phyloP scores from a whole-genome alignment of 192 early-diverging fungal species.

The Coemansia erecta region DNA sequence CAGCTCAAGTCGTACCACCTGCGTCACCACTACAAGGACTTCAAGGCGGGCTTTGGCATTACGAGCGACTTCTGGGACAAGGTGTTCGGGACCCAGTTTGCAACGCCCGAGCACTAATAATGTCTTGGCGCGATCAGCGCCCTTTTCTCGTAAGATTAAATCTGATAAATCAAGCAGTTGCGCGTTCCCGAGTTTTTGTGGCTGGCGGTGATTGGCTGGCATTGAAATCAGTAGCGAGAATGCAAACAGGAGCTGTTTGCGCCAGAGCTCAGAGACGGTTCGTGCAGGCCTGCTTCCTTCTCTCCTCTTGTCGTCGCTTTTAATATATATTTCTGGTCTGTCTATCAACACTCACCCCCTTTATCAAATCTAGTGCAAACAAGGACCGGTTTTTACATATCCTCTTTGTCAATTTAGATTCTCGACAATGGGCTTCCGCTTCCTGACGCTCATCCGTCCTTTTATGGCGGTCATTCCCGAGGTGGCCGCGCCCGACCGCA shows the following conservation, averaged over 20 bases:
- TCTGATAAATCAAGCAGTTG: not conserved
- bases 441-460: conserved; percentile 94
- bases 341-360: not conserved
- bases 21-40: conserved; percentile 94
- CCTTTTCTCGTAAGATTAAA: conserved; percentile 6
- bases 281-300: too few relatives aligned
- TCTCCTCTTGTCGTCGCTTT: too few relatives aligned
- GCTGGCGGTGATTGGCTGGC: too few relatives aligned
- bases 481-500: conserved; percentile 90
- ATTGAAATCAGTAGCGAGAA: too few relatives aligned
- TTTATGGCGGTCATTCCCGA: conserved; percentile 99
- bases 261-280: too few relatives aligned
- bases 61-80: conserved; percentile 90
- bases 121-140: not conserved
- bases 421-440: conserved; percentile 63
- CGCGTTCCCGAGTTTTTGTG: too few relatives aligned
- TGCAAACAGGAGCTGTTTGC: too few relatives aligned
- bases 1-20: conserved; percentile 94
- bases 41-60: conserved; percentile 83
- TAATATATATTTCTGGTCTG: too few relatives aligned
- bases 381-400: too few relatives aligned
- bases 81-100: conserved; percentile 66
- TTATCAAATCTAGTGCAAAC: not conserved
- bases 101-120: conserved; percentile 7
- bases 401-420: not conserved